These are phyloP conservation scores for Waltiozyma sp. DNA, from an alignment of 1,139 yeast genomes.

Conservation along the genomic window DNA sequence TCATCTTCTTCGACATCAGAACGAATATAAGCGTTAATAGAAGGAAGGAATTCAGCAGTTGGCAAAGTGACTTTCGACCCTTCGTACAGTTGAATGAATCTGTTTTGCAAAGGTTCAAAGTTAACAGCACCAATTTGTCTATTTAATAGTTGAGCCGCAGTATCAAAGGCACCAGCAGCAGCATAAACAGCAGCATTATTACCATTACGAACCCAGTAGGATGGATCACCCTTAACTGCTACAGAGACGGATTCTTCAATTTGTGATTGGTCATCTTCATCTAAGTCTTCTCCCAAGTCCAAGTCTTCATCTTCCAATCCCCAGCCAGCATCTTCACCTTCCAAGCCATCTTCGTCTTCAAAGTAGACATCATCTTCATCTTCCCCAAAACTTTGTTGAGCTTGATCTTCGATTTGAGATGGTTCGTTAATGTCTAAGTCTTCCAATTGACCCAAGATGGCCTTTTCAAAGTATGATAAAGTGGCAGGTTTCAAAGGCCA, in stretches of 20 bases:
- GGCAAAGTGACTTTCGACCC: neutral
- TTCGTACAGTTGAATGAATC: constrained; percentile 48
- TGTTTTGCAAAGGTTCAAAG: constrained; percentile 75
- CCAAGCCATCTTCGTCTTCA: constrained; percentile 37
- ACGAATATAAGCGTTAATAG: constrained; percentile 61
- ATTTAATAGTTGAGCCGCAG: constrained; percentile 84
- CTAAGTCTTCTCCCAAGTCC: constrained; percentile 53
- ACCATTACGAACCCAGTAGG: constrained; percentile 80
- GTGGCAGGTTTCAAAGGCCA: constrained; percentile 81
- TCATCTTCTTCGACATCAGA: constrained; percentile 50
- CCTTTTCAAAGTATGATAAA: constrained; percentile 75
- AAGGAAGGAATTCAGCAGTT: constrained; percentile 34
- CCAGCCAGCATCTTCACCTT: constrained; percentile 44
- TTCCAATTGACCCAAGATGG: constrained; percentile 70
- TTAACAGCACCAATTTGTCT: constrained; percentile 81
- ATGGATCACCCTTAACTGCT: constrained; percentile 47
- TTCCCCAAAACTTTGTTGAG: constrained; percentile 8
- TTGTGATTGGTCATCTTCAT: constrained; percentile 21
- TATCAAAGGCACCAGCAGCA: constrained; percentile 94
- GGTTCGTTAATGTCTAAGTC: constrained; percentile 32
- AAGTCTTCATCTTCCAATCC: constrained; percentile 50
- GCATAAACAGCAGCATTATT: constrained; percentile 86
- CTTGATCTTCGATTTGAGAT: constrained; percentile 19
- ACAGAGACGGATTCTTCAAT: constrained; percentile 30
- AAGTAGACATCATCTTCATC: constrained; percentile 23